phyloP scores from a whole-genome alignment of 257 asterid species.

The Fraxinus pennsylvanica region DNA sequence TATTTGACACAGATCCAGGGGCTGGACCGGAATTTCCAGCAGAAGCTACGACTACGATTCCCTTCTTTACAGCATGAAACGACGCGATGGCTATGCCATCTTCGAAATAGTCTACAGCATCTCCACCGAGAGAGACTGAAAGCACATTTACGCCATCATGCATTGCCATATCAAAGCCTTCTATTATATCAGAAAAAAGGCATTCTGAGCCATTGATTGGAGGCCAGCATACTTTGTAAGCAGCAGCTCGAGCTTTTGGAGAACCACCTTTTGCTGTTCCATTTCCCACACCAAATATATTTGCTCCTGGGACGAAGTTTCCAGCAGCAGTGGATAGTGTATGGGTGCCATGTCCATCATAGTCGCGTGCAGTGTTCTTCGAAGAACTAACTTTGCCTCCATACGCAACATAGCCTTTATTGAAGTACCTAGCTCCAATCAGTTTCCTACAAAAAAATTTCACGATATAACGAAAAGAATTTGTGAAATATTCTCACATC shows the following conservation, averaged over 20 bases:
- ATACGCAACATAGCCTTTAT: constrained; percentile 25
- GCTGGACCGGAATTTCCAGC: constrained; percentile 27
- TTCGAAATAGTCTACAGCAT: neutral
- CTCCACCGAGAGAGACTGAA: constrained; percentile 21
- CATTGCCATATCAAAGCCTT: constrained; percentile 33
- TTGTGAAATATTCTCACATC: neutral
- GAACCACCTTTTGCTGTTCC: constrained; percentile 32
- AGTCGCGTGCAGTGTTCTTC: constrained; percentile 16
- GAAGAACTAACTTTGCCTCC: neutral
- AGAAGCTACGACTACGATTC: constrained; percentile 21
- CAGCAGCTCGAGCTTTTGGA: constrained; percentile 30
- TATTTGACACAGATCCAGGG: constrained; percentile 10
- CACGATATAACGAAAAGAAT: neutral
- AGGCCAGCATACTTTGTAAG: constrained; percentile 30
- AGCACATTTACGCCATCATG: constrained; percentile 29
- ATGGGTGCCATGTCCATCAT: constrained; percentile 30
- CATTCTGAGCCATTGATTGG: neutral
- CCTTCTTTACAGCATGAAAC: constrained; percentile 18
- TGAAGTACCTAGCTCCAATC: constrained; percentile 52
- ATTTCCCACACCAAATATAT: constrained; percentile 10
- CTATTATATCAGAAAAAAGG: constrained; percentile 18
- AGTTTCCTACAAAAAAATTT: constrained; percentile 35
- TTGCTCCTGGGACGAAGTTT: constrained; percentile 25
- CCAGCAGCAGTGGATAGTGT: constrained; percentile 35
- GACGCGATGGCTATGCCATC: constrained; percentile 22